Base-by-base conservation (phyloP, 179 eudicot species). In the Silene vulgaris region DNA sequence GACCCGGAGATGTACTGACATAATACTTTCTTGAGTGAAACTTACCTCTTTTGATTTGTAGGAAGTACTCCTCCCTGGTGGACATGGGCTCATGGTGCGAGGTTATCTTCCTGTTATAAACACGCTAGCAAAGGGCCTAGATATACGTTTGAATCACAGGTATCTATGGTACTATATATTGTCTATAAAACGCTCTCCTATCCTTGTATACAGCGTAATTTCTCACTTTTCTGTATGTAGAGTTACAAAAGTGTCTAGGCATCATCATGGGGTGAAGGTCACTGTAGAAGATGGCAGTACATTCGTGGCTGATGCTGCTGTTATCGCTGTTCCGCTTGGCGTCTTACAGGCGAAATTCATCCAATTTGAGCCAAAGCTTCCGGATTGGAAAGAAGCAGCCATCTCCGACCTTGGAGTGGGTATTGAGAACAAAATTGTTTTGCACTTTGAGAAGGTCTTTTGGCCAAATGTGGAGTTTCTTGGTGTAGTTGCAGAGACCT, bases 51-150 rank as follows among this genome's bases (percentile, higher is more conserved):
- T 76, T 76, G 62, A 59, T 63, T 28, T 82, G 79, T 73, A 96
- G 99, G 99, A 96, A 80, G 99, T 85, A 73, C 82, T 96, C 80
- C 96, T 96, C 79, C 96, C 99, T 62, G 99, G 99, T 75, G 99
- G 99, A 69, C 98, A 96, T 75, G 99, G 99, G 73, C 92, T 96
- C 65, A 96, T 96, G 99, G 97, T 96, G 48, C 86, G 98, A 45
- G 99, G 99, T 17, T 96, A 96, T 79, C 92, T 78, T 43, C 99
- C 98, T 52, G 98, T 96, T 75, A 74, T 96, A 59, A 96, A 96
- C 79, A 90, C 99, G 45, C 92, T 93, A 61, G 99, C 99, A 68
- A 96, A 96, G 87, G 99, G 97, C 75, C 87, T 96, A 72, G 98
- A 96, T 80, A 90, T 96, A 73, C 97, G 94, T 69, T 78, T 96